phyloP scores from a whole-genome alignment of 768 basidiomycete species.

The Tulasnella sp. region DNA sequence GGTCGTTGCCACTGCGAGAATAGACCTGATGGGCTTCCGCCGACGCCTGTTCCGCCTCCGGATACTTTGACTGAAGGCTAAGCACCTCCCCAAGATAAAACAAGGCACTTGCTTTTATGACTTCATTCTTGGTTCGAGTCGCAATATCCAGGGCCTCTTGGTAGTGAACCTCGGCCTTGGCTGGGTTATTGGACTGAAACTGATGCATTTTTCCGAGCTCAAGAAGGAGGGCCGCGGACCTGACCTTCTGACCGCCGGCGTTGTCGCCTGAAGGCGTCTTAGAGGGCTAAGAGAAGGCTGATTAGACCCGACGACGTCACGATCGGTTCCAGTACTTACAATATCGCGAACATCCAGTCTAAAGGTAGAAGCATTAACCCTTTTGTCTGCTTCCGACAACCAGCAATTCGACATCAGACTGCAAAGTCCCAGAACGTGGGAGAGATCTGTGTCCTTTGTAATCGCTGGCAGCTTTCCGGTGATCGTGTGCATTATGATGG shows the following conservation, averaged over 20 bases:
- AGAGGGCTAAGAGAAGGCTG: too few species aligned
- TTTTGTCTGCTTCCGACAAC: too few species aligned
- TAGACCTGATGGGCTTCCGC: neutral
- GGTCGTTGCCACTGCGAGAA: neutral
- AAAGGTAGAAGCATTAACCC: too few species aligned
- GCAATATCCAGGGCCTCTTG: neutral
- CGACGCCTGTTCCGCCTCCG: neutral
- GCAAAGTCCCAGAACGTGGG: too few species aligned
- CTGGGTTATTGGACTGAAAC: neutral
- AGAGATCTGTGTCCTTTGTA: too few species aligned
- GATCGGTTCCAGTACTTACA: too few species aligned
- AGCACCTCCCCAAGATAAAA: neutral
- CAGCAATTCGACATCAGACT: too few species aligned
- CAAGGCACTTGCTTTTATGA: neutral
- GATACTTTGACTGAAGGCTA: neutral
- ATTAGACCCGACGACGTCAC: too few species aligned
- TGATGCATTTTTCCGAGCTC: neutral
- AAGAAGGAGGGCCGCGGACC: neutral
- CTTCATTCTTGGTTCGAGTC: neutral
- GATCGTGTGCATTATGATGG: neutral
- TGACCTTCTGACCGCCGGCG: neutral
- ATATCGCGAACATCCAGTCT: too few species aligned
- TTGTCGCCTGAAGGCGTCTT: too few species aligned
- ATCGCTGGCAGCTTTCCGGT: neutral
- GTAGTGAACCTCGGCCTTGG: neutral